Evolutionary conservation across 768 basidiomycete species (phyloP), one percentile per base, ranked within the genome.

Genomic region (Mycena albidolilacea): DNA sequence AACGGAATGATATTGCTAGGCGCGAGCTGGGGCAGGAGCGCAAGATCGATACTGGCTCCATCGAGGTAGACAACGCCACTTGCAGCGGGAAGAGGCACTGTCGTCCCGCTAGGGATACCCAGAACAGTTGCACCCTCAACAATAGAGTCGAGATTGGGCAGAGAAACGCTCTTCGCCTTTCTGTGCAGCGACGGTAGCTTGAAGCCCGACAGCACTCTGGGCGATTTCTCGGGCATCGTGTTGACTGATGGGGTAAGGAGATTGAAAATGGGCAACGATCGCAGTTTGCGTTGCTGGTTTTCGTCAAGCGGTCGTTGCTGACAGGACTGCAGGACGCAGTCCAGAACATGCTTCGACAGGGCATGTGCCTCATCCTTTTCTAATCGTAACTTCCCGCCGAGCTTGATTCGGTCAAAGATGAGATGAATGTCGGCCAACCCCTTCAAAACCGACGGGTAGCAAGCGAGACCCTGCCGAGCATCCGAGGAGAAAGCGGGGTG

Each of bases 41-140:
- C 46, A 8, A 77, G 72, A 9, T 77, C 73, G 14, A 79, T 62
- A 35, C 71, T 63, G 4, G 75, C 71, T 0, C 78, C 72, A 69
- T 83, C 81, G 38, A 85, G 78, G 59, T 83, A 84, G 2, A 78
- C 70, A 14, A 79, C 67, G 15, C 65, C 43, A 6, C 70, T 41
- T 9, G 81, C 64, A 11, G 72, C 41, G 19, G 83, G 83, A 19
- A 84, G 68, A 50, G 80, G 78, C 17, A 73, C 64, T 5, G 60
- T 55, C 30, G 44, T 71, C 3, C 64, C 63, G 15, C 55, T 14
- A 48, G 70, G 52, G 70, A 79, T 35, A 72, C 69, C 76, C 35
- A 70, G 64, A 10, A 78, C 70, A 9, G 64, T 73, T 4, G 58
- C 64, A 23, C 38, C 41, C 15, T 68, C 61, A 5, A 35, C 52